Percentiles rank a stretch among this genome's conserved stretches.
Conservation (phyloP, 495 filamentous ascomycete species). For the Penicillium coffeae region DNA sequence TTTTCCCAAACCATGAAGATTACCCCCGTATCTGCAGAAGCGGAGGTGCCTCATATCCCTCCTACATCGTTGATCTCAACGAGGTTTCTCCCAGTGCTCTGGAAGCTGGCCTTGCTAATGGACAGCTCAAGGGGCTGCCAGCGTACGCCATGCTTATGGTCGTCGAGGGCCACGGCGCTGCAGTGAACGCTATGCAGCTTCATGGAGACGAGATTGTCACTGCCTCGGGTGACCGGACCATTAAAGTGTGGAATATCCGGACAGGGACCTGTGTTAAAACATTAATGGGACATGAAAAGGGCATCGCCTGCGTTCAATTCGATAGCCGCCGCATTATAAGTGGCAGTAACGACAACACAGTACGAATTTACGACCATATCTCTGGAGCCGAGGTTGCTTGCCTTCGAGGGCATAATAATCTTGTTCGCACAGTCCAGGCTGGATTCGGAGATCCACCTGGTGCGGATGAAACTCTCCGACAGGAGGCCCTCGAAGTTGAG, state of each 20-base stretch:
- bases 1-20: constrained; percentile 64
- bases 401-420: constrained; percentile 70
- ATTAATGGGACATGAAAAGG: constrained; percentile 83
- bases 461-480: constrained; percentile 63
- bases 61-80: constrained; percentile 52
- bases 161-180: constrained; percentile 78
- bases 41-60: constrained; percentile 43
- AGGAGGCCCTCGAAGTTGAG: constrained; percentile 71
- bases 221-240: constrained; percentile 84
- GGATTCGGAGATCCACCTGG: constrained; percentile 87
- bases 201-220: constrained; percentile 84
- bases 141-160: constrained; percentile 75
- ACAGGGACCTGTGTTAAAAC: constrained; percentile 71
- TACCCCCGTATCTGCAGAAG: constrained; percentile 50
- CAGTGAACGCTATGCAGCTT: constrained; percentile 95
- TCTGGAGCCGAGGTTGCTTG: constrained; percentile 85
- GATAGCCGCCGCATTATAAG: constrained; percentile 96
- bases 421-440: constrained; percentile 92
- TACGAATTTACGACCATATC: constrained; percentile 85
- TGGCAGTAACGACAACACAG: constrained; percentile 90
- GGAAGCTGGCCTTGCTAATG: constrained; percentile 38
- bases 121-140: constrained; percentile 33
- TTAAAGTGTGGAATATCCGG: constrained; percentile 91
- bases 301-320: constrained; percentile 96
- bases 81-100: constrained; percentile 43